These are phyloP conservation scores for Ophiostoma perfectum DNA, from an alignment of 2,329 filamentous ascomycete species.

Conservation along the genomic window DNA sequence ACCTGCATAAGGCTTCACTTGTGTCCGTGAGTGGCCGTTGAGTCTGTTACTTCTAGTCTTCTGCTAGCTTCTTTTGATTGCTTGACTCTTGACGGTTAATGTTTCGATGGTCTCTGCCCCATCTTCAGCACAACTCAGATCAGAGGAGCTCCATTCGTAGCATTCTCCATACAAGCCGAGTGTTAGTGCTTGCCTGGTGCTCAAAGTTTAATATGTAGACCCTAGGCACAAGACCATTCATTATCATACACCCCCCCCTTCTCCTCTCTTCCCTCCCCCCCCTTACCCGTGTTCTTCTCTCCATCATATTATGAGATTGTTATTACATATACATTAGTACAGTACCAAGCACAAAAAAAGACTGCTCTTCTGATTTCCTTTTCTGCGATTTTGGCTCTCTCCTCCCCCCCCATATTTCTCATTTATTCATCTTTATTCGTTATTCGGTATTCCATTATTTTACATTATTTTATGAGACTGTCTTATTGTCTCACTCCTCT, in stretches of 20 bases:
- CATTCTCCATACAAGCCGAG: background rate
- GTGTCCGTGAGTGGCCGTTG: background rate
- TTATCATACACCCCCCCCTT: background rate
- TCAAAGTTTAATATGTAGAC: conserved; percentile 5
- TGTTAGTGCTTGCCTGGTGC: background rate
- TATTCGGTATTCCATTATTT: background rate
- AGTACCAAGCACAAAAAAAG: background rate
- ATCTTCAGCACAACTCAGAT: background rate
- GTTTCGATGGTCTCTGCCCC: background rate
- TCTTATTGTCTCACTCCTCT: background rate
- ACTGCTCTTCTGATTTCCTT: background rate
- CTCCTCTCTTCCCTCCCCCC: background rate
- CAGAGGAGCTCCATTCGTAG: background rate
- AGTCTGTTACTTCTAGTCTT: background rate
- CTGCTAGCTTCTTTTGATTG: background rate
- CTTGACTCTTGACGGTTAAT: conserved; percentile 15
- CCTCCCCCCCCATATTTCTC: background rate
- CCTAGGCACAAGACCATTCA: background rate
- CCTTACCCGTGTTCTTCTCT: background rate
- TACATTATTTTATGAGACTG: conserved; percentile 5
- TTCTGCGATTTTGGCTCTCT: background rate
- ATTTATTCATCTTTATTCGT: background rate
- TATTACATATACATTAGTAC: background rate
- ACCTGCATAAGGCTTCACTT: background rate
- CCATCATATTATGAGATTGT: background rate